Evolutionary conservation across 2,329 filamentous ascomycete species (phyloP).

Genomic region (Penicillium janthinellum): DNA sequence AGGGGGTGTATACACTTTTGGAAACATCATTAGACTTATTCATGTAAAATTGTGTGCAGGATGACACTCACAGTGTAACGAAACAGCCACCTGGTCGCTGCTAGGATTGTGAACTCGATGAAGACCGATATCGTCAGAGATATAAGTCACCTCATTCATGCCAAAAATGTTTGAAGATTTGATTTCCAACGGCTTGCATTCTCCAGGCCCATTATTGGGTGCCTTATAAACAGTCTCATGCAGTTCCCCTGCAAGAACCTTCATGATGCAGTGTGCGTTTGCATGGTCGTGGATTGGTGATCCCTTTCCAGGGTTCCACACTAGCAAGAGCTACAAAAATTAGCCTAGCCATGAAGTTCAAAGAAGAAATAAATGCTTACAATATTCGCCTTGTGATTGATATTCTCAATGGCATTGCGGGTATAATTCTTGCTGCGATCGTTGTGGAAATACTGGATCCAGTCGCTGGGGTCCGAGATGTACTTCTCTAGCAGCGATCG

Average conservation of each 20-base stretch:
- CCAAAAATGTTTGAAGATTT: conserved; percentile 29
- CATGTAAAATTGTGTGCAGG: background rate
- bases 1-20: conserved; percentile 36
- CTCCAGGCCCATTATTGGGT: conserved; percentile 16
- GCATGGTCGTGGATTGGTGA: conserved; percentile 41
- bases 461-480: conserved; percentile 30
- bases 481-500: conserved; percentile 33
- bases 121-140: conserved; percentile 36
- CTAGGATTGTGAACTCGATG: conserved; percentile 36
- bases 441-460: conserved; percentile 33
- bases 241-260: conserved; percentile 34
- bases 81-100: conserved; percentile 32
- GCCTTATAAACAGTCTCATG: conserved; percentile 32
- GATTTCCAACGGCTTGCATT: conserved; percentile 24
- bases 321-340: conserved; percentile 30
- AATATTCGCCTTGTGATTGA: conserved; percentile 37
- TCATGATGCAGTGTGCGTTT: conserved; percentile 43
- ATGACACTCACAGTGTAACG: conserved; percentile 32
- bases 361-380: conserved; percentile 15
- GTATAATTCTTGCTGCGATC: conserved; percentile 38
- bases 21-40: background rate
- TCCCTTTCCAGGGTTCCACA: conserved; percentile 41
- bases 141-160: conserved; percentile 36
- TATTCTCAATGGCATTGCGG: conserved; percentile 36
- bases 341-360: background rate